Percentiles rank a stretch among this genome's conserved stretches.
Conservation (phyloP, 139 green algal species). For the Gonium pectorale region DNA sequence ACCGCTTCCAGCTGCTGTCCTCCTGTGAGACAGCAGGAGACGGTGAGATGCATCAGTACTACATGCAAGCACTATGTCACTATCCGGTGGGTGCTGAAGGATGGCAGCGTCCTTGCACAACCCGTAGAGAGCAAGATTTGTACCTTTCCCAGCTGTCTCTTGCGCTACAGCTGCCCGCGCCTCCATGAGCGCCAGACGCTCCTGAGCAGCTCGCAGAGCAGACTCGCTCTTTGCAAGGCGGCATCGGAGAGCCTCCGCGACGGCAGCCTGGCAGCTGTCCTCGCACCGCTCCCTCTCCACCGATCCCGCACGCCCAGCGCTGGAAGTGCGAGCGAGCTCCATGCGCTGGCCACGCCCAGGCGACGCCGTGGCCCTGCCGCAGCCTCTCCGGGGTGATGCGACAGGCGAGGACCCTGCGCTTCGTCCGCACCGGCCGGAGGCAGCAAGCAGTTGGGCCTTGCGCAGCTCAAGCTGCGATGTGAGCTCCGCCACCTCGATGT, state of each 20-base stretch:
- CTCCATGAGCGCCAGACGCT: slow-evolving; percentile 60
- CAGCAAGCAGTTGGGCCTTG: background rate
- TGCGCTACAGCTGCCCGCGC: slow-evolving; percentile 46
- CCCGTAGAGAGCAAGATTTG: background rate
- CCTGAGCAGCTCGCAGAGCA: slow-evolving; percentile 30
- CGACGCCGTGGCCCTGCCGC: background rate
- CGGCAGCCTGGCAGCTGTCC: slow-evolving; percentile 1
- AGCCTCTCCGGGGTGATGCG: background rate
- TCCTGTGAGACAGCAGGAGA: too few relatives aligned
- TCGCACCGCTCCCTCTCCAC: too few relatives aligned
- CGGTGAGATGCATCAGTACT: too few relatives aligned
- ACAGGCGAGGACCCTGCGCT: background rate
- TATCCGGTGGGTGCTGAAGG: too few relatives aligned
- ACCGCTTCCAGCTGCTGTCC: slow-evolving; percentile 53
- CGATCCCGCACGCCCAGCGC: too few relatives aligned
- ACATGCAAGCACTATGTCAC: too few relatives aligned
- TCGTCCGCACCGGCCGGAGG: background rate
- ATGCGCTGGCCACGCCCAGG: background rate
- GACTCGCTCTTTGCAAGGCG: slow-evolving; percentile 43
- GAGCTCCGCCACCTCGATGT: slow-evolving; percentile 55
- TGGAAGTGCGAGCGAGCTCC: too few relatives aligned
- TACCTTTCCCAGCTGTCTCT: slow-evolving; percentile 29
- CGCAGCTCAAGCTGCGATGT: slow-evolving; percentile 20
- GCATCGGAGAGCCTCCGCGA: slow-evolving; percentile 21
- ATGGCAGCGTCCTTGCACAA: background rate